phyloP scores from a whole-genome alignment of 257 asterid genomes.

The Hygrophila difformis region DNA sequence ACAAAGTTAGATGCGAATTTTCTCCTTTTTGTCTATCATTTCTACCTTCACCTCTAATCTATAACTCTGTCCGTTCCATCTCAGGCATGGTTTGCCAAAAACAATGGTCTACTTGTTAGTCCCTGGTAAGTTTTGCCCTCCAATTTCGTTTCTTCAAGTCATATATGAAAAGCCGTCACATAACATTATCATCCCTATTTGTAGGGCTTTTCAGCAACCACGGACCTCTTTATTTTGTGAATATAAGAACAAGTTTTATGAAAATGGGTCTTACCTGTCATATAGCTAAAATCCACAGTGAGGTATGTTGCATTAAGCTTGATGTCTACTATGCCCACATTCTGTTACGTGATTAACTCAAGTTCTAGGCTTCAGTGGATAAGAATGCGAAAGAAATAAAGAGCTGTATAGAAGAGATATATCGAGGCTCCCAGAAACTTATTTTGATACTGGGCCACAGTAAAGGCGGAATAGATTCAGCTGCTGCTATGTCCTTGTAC shows the following conservation, averaged over 20 bases:
- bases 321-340: slow-evolving; percentile 1
- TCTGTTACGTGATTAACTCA: slow-evolving; percentile 19
- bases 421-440: slow-evolving; percentile 80
- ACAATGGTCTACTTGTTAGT: slow-evolving; percentile 86
- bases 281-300: slow-evolving; percentile 64
- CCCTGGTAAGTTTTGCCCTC: slow-evolving; percentile 59
- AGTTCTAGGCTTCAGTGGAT: slow-evolving; percentile 74
- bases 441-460: slow-evolving; percentile 95
- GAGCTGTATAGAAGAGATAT: slow-evolving; percentile 81
- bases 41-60: slow-evolving; percentile 8
- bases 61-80: slow-evolving; percentile 21
- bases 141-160: not conserved
- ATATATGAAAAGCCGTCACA: not conserved
- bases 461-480: slow-evolving; percentile 93
- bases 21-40: slow-evolving; percentile 10
- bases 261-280: slow-evolving; percentile 97
- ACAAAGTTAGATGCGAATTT: not conserved
- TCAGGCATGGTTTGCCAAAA: slow-evolving; percentile 94
- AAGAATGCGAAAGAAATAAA: slow-evolving; percentile 85
- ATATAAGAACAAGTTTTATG: slow-evolving; percentile 66
- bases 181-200: not conserved
- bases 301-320: slow-evolving; percentile 23
- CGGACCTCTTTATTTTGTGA: slow-evolving; percentile 79
- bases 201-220: slow-evolving; percentile 71
- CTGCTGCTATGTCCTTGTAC: slow-evolving; percentile 87